These are phyloP conservation scores for Epichloe bromicola DNA, from an alignment of 2,329 filamentous ascomycete species.

Conservation along the genomic window DNA sequence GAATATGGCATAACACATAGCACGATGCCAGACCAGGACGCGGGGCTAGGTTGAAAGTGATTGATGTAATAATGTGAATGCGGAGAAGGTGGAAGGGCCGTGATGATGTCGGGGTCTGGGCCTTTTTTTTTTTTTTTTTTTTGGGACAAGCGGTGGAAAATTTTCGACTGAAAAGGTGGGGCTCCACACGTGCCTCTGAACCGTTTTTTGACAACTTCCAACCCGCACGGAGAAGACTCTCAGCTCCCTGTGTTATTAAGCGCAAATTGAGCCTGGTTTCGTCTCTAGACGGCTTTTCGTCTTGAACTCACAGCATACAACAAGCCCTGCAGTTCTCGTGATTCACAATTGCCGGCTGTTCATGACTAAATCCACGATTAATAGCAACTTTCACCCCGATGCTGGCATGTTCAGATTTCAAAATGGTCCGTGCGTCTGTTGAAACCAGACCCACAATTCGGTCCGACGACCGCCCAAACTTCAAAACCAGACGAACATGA, in stretches of 20 bases:
- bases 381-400: no score
- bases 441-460: background rate
- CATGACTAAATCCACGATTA: no score
- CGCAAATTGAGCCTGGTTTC: no score
- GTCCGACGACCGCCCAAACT: background rate
- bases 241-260: no score
- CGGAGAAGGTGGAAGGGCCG: background rate
- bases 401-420: background rate
- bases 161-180: conserved; percentile 16
- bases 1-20: background rate
- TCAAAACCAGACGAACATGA: background rate
- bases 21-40: background rate
- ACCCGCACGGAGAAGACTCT: no score
- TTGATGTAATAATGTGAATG: background rate
- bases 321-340: no score
- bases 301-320: no score
- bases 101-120: conserved; percentile 8
- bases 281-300: no score
- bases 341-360: no score
- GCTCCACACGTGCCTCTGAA: conserved; percentile 16
- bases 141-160: conserved; percentile 7
- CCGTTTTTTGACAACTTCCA: background rate
- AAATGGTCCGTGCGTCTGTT: background rate
- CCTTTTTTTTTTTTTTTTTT: background rate
- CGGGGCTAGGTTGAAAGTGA: background rate